These are phyloP conservation scores for Streptanthus diversifolius DNA, from an alignment of 345 rosid genomes.

Conservation along the genomic window DNA sequence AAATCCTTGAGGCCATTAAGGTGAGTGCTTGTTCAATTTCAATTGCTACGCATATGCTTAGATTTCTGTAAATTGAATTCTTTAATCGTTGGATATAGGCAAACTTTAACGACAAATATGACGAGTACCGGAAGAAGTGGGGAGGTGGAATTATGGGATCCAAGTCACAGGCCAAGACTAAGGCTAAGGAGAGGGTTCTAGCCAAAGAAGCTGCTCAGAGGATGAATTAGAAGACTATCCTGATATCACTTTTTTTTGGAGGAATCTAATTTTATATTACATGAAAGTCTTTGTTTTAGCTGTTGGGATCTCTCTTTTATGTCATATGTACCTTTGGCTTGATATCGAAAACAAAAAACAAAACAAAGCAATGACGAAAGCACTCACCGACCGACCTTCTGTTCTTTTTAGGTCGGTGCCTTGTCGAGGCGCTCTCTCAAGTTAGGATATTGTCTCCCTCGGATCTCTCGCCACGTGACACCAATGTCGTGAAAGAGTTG, in stretches of 20 bases:
- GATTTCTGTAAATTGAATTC: neutral
- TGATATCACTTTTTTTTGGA: neutral
- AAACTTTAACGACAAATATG: conserved; percentile 68
- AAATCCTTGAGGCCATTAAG: conserved; percentile 71
- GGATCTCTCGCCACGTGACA: conserved; percentile 9
- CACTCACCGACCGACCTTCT: conserved; percentile 7
- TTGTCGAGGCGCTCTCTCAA: neutral
- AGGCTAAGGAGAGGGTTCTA: conserved; percentile 60
- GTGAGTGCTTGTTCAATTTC: conserved; percentile 19
- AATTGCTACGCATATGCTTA: neutral
- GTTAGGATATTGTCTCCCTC: neutral
- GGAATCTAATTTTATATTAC: neutral
- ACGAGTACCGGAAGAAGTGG: conserved; percentile 75
- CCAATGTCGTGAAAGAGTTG: neutral
- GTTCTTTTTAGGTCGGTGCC: conserved; percentile 11
- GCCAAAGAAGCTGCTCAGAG: conserved; percentile 84
- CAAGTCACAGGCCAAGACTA: conserved; percentile 77
- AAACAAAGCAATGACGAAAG: neutral
- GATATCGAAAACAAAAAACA: neutral
- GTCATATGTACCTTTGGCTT: neutral
- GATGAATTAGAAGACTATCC: conserved; percentile 36
- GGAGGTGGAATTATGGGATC: conserved; percentile 90
- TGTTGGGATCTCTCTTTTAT: neutral
- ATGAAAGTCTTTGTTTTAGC: neutral
- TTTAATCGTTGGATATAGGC: conserved; percentile 37